Evolutionary conservation across 1,139 yeast genomes (phyloP).

Genomic region (Candida tunisiensis): DNA sequence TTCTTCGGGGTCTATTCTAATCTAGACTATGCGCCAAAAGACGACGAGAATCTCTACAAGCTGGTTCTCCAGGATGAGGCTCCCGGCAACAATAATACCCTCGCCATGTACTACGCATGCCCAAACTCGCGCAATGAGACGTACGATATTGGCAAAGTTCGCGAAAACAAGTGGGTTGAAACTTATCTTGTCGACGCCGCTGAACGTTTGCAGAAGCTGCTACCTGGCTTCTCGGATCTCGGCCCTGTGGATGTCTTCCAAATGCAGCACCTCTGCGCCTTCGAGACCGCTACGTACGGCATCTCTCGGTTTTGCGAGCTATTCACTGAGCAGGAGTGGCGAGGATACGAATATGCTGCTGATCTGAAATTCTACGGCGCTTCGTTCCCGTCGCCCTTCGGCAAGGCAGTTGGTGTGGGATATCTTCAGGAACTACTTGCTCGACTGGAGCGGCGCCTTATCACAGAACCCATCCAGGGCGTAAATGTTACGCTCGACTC

Average conservation of each 20-base stretch:
- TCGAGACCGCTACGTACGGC: slow-evolving; percentile 33
- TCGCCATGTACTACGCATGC: slow-evolving; percentile 24
- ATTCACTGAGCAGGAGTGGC: slow-evolving; percentile 32
- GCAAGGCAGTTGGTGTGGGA: slow-evolving; percentile 26
- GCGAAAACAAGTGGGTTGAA: slow-evolving; percentile 18
- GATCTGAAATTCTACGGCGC: slow-evolving; percentile 26
- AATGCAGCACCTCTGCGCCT: slow-evolving; percentile 30
- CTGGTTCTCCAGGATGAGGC: slow-evolving; percentile 19
- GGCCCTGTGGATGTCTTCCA: slow-evolving; percentile 22
- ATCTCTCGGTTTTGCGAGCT: slow-evolving; percentile 29
- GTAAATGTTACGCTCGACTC: slow-evolving; percentile 21
- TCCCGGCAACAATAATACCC: slow-evolving; percentile 19
- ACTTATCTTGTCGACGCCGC: slow-evolving; percentile 25
- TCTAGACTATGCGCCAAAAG: slow-evolving; percentile 12
- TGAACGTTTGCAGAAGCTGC: slow-evolving; percentile 23
- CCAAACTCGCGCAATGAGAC: slow-evolving; percentile 17
- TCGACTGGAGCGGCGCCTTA: slow-evolving; percentile 15
- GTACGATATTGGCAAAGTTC: slow-evolving; percentile 12
- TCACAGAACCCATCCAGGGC: slow-evolving; percentile 15
- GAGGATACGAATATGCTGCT: slow-evolving; percentile 28
- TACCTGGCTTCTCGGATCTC: slow-evolving; percentile 25
- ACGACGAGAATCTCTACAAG: slow-evolving; percentile 14
- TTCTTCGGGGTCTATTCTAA: slow-evolving; percentile 24
- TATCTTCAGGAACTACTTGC: slow-evolving; percentile 24
- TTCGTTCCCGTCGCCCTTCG: slow-evolving; percentile 22